phyloP scores from a whole-genome alignment of 2,329 filamentous ascomycete genomes.

The Pseudodiploospora longispora region DNA sequence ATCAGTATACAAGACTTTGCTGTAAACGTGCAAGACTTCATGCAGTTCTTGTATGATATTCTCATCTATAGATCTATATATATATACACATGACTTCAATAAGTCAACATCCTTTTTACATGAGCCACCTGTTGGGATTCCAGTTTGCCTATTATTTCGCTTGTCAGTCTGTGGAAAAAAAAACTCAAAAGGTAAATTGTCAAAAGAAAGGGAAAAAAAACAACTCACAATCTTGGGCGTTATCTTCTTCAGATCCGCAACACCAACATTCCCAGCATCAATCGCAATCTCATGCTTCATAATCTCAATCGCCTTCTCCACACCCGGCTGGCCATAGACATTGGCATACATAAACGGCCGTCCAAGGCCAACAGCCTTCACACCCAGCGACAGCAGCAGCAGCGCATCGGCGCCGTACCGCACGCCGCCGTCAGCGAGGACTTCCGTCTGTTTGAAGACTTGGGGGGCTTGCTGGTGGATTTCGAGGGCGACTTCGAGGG shows the following conservation, averaged over 20 bases:
- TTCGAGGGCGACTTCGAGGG: slow-evolving; percentile 31
- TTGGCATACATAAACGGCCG: slow-evolving; percentile 46
- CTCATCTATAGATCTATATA: too few relatives aligned
- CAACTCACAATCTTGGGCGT: too few relatives aligned
- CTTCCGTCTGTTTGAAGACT: slow-evolving; percentile 30
- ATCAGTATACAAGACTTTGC: too few relatives aligned
- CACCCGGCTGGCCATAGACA: slow-evolving; percentile 40
- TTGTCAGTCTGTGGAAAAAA: too few relatives aligned
- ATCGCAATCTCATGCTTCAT: slow-evolving; percentile 42
- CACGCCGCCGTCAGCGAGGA: slow-evolving; percentile 34
- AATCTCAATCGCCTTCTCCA: slow-evolving; percentile 34
- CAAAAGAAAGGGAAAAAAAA: neutral
- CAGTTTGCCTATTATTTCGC: too few relatives aligned
- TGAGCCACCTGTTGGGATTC: too few relatives aligned
- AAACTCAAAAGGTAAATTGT: neutral
- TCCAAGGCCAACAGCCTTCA: slow-evolving; percentile 38
- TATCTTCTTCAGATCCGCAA: slow-evolving; percentile 29
- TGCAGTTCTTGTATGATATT: too few relatives aligned
- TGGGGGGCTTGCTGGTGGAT: slow-evolving; percentile 29
- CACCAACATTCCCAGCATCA: slow-evolving; percentile 36
- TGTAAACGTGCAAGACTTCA: too few relatives aligned
- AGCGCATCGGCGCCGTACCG: slow-evolving; percentile 35
- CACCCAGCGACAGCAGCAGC: slow-evolving; percentile 36
- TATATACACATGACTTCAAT: too few relatives aligned
- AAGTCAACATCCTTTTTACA: too few relatives aligned